These are phyloP conservation scores for Phialophora chinensis DNA, from an alignment of 2,329 filamentous ascomycete species.

Conservation along the genomic window DNA sequence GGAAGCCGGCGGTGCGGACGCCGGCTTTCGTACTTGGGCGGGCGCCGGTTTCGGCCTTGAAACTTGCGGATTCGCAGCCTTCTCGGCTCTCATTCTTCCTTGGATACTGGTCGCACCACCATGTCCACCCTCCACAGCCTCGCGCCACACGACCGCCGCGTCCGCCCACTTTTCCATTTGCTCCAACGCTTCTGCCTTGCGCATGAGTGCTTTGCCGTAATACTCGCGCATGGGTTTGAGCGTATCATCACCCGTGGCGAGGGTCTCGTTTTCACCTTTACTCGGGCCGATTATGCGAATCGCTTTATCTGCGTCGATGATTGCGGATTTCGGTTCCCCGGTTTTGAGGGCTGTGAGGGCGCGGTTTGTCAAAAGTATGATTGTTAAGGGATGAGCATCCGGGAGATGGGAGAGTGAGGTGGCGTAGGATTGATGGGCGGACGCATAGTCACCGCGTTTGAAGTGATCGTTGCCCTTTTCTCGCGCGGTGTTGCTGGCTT, in stretches of 20 bases:
- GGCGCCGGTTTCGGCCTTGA: slow-evolving; percentile 42
- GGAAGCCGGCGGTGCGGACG: slow-evolving; percentile 43
- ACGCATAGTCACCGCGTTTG: slow-evolving; percentile 89
- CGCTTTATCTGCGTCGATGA: slow-evolving; percentile 82
- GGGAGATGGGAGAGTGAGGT: slow-evolving; percentile 77
- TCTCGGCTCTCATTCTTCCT: slow-evolving; percentile 87
- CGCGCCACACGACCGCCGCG: slow-evolving; percentile 78
- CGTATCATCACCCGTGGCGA: slow-evolving; percentile 66
- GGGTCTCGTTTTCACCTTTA: slow-evolving; percentile 78
- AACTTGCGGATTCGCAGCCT: slow-evolving; percentile 72
- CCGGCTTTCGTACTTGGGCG: slow-evolving; percentile 67
- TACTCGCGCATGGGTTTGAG: slow-evolving; percentile 87
- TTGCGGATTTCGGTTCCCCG: slow-evolving; percentile 85
- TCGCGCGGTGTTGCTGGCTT: slow-evolving; percentile 78
- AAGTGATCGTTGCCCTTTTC: slow-evolving; percentile 84
- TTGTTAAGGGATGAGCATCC: slow-evolving; percentile 77
- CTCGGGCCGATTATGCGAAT: slow-evolving; percentile 78
- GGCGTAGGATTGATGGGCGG: slow-evolving; percentile 82
- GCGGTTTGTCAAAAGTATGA: slow-evolving; percentile 89
- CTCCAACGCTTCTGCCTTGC: slow-evolving; percentile 94
- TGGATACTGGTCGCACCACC: slow-evolving; percentile 85
- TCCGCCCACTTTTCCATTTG: slow-evolving; percentile 94
- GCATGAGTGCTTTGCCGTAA: slow-evolving; percentile 89
- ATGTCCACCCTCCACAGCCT: slow-evolving; percentile 80
- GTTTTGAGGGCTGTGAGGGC: slow-evolving; percentile 89